Conservation (phyloP, 352 stramenopile genomes). For the Phytophthora citricola region DNA sequence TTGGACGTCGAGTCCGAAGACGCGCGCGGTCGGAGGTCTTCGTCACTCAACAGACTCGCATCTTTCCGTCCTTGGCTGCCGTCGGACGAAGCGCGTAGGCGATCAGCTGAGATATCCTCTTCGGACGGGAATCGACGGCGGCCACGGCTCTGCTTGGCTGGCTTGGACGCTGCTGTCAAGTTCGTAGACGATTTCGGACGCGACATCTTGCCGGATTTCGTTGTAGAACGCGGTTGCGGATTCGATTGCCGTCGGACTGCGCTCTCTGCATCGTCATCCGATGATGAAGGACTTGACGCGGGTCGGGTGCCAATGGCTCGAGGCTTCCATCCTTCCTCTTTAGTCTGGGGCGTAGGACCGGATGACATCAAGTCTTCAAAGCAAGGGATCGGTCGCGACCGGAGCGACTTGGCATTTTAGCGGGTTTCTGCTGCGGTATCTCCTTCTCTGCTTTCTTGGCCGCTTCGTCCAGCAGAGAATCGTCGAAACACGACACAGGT, state of each 20-base stretch:
- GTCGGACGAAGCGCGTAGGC: slow-evolving; percentile 26
- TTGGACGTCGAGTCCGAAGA: slow-evolving; percentile 24
- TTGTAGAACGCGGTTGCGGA: slow-evolving; percentile 1
- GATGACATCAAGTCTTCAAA: slow-evolving; percentile 31
- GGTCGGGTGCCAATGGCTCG: slow-evolving; percentile 14
- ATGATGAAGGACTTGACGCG: slow-evolving; percentile 24
- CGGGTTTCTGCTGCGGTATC: background rate
- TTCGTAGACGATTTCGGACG: slow-evolving; percentile 23
- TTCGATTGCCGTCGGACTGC: slow-evolving; percentile 15
- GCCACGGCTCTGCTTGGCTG: slow-evolving; percentile 11
- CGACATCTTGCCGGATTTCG: slow-evolving; percentile 5
- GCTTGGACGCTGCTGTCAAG: slow-evolving; percentile 11
- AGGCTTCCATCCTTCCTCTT: slow-evolving; percentile 28
- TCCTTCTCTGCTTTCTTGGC: slow-evolving; percentile 18
- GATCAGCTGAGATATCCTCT: slow-evolving; percentile 5
- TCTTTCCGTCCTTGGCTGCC: slow-evolving; percentile 8
- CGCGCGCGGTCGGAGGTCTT: slow-evolving; percentile 21
- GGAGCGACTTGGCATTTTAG: slow-evolving; percentile 23
- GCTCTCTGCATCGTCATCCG: slow-evolving; percentile 9
- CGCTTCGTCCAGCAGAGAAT: slow-evolving; percentile 24
- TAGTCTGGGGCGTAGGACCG: slow-evolving; percentile 4
- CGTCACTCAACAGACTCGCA: slow-evolving; percentile 4
- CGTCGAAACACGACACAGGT: slow-evolving; percentile 25
- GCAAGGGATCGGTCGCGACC: slow-evolving; percentile 15
- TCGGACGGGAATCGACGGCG: slow-evolving; percentile 15